Conservation (phyloP, 2,329 filamentous ascomycete species). For the Colletotrichum euphorbiae region DNA sequence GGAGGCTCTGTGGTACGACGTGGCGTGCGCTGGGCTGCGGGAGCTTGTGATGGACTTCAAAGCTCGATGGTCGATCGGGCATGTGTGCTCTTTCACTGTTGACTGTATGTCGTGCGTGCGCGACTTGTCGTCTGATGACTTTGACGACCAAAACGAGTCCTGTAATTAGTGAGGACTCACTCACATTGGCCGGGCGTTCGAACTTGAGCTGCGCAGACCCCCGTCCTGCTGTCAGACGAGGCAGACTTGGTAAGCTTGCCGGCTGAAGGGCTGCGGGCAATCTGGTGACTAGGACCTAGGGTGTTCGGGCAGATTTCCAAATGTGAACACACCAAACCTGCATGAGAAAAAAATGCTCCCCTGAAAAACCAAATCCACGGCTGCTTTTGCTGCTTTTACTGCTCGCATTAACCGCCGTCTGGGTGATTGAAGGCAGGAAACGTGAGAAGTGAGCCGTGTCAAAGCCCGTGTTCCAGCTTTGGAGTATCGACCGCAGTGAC, state of each 20-base stretch:
- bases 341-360: background rate
- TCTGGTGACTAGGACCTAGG: background rate
- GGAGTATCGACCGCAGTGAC: slow-evolving; percentile 27
- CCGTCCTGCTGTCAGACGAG: slow-evolving; percentile 6
- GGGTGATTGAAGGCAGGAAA: background rate
- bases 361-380: slow-evolving; percentile 8
- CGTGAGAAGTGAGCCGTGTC: slow-evolving; percentile 35
- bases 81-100: too few relatives aligned
- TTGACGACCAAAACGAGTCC: slow-evolving; percentile 13
- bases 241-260: background rate
- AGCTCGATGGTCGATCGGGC: background rate
- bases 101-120: background rate
- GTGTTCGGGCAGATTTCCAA: background rate
- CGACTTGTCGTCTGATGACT: slow-evolving; percentile 25
- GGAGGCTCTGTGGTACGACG: slow-evolving; percentile 8
- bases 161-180: slow-evolving; percentile 5
- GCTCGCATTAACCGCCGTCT: slow-evolving; percentile 22
- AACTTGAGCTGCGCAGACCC: slow-evolving; percentile 15
- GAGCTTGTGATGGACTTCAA: slow-evolving; percentile 1
- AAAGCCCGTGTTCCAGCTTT: slow-evolving; percentile 14
- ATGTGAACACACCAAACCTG: background rate
- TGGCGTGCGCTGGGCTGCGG: slow-evolving; percentile 18
- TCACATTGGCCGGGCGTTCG: slow-evolving; percentile 16
- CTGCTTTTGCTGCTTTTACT: background rate
- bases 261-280: slow-evolving; percentile 6